Evolutionary conservation across 192 early-diverging fungal species (phyloP).

Genomic region (Geranomyces variabilis): DNA sequence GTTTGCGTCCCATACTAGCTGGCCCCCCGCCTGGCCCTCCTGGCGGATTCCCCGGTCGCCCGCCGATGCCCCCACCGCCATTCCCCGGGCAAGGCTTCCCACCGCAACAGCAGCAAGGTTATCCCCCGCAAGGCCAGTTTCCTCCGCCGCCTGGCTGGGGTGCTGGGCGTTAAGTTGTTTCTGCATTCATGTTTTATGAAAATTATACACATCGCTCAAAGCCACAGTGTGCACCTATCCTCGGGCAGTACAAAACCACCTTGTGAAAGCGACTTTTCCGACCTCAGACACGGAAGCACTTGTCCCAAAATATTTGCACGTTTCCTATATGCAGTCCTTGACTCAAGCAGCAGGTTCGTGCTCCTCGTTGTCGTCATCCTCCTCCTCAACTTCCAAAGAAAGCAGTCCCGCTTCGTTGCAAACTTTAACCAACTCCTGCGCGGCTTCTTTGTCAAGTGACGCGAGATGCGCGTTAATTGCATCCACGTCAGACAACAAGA

Average conservation of each 20-base stretch:
- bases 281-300: no score
- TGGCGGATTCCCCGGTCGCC: conserved; percentile 36
- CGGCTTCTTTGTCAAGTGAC: conserved; percentile 68
- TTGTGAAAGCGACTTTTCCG: no score
- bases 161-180: conserved; percentile 5
- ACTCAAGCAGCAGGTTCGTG: background rate
- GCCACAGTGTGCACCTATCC: no score
- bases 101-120: conserved; percentile 9
- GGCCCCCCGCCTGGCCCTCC: conserved; percentile 31
- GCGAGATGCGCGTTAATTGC: conserved; percentile 83
- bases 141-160: conserved; percentile 17
- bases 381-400: conserved; percentile 41
- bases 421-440: conserved; percentile 73
- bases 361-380: conserved; percentile 22
- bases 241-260: no score
- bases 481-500: conserved; percentile 76
- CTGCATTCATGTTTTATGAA: no score
- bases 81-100: conserved; percentile 26
- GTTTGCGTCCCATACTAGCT: background rate
- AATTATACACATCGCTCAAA: no score
- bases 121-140: conserved; percentile 13
- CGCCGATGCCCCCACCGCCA: conserved; percentile 35
- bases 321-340: no score
- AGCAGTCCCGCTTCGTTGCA: conserved; percentile 77
- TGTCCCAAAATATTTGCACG: no score